These are phyloP conservation scores for Crithidia sp. DNA, from an alignment of 208 protist genomes.

Conservation along the genomic window DNA sequence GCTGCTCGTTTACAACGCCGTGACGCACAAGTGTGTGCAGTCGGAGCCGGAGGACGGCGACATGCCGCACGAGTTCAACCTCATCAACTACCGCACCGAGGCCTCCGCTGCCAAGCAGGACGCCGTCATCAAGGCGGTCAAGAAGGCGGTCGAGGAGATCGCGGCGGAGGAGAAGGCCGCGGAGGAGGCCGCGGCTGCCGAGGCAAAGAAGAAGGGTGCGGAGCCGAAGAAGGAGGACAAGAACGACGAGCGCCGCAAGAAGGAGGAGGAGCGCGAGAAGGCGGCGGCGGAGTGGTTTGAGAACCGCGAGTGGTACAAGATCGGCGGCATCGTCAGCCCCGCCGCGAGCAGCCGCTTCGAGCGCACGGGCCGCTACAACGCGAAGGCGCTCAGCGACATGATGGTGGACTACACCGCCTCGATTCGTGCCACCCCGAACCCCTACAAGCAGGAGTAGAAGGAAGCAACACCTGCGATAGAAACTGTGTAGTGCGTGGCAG, in stretches of 20 bases:
- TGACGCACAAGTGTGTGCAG: slow-evolving; percentile 36
- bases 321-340: slow-evolving; percentile 33
- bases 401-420: slow-evolving; percentile 37
- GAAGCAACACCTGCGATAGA: background rate
- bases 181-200: slow-evolving; percentile 6
- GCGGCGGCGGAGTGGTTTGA: slow-evolving; percentile 30
- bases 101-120: slow-evolving; percentile 21
- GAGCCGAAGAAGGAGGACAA: slow-evolving; percentile 11
- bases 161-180: slow-evolving; percentile 19
- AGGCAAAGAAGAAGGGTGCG: slow-evolving; percentile 8
- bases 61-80: slow-evolving; percentile 27
- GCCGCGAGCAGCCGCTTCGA: slow-evolving; percentile 30
- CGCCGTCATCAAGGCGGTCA: background rate
- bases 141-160: slow-evolving; percentile 21
- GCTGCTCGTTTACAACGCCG: slow-evolving; percentile 39
- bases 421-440: slow-evolving; percentile 12
- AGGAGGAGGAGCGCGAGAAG: slow-evolving; percentile 34
- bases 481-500: too few species aligned
- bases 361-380: slow-evolving; percentile 47
- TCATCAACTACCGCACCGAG: slow-evolving; percentile 40
- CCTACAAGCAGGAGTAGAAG: slow-evolving; percentile 15
- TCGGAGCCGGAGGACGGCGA: slow-evolving; percentile 23
- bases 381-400: slow-evolving; percentile 51
- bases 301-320: slow-evolving; percentile 36
- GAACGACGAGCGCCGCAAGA: slow-evolving; percentile 23